Conservation (phyloP, 306 rosid species). For the Neltuma alba region DNA sequence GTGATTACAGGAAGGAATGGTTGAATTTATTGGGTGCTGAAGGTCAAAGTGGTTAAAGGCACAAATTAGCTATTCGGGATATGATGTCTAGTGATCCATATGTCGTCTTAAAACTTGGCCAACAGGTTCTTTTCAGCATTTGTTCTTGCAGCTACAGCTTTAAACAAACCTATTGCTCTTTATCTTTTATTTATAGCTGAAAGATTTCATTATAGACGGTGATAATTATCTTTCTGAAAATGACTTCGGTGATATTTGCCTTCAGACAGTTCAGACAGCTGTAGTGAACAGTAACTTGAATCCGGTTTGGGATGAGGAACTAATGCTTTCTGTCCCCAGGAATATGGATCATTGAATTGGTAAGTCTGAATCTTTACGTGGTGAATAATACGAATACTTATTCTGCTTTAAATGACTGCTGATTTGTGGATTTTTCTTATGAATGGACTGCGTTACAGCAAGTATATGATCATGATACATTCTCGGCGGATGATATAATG, state of each 20-base stretch:
- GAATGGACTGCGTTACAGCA: slow-evolving; percentile 54
- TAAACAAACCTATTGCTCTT: slow-evolving; percentile 23
- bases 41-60: slow-evolving; percentile 88
- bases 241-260: slow-evolving; percentile 32
- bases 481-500: slow-evolving; percentile 97
- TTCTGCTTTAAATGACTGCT: slow-evolving; percentile 1
- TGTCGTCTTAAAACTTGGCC: slow-evolving; percentile 83
- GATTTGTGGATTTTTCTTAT: slow-evolving; percentile 12
- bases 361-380: slow-evolving; percentile 41
- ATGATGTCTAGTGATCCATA: slow-evolving; percentile 98
- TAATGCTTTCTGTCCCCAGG: slow-evolving; percentile 93
- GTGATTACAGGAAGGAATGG: slow-evolving; percentile 85
- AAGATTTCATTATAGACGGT: slow-evolving; percentile 21
- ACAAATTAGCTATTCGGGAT: slow-evolving; percentile 89
- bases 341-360: slow-evolving; percentile 80
- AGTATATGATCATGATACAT: slow-evolving; percentile 86
- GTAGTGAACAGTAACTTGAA: slow-evolving; percentile 80
- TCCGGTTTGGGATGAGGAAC: slow-evolving; percentile 99
- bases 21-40: slow-evolving; percentile 89
- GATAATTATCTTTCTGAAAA: slow-evolving; percentile 38
- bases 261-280: slow-evolving; percentile 73
- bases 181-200: slow-evolving; percentile 22
- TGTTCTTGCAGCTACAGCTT: slow-evolving; percentile 1
- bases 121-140: slow-evolving; percentile 59
- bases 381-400: slow-evolving; percentile 6